Evolutionary conservation across 345 rosid genomes (phyloP), one percentile per base, ranked within the genome.

Genomic region (Crucihimalaya himalaica): DNA sequence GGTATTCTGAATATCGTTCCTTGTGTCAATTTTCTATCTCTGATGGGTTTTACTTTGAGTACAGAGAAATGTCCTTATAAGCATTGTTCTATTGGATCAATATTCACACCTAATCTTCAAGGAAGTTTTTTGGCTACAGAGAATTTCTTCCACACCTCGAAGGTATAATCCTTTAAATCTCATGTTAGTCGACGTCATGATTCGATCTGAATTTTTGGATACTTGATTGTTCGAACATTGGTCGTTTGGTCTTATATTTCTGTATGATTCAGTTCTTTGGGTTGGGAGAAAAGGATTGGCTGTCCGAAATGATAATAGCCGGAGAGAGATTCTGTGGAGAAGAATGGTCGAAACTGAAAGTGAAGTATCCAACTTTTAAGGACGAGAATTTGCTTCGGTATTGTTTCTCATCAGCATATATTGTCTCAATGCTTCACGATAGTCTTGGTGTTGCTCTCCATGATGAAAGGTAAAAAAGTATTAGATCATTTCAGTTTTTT

Each of bases 391-490:
- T 93, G 66, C 73, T 74, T 75, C 88, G 71, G 67, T 89, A 85
- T 77, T 91, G 98, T 81, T 93, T 93, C 85, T 93, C 96, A 45
- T 91, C 97, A 48, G 96, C 97, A 55, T 93, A 89, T 72, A 89
- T 93, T 15, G 84, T 89, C 60, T 92, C 97, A 42, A 80, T 93
- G 70, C 97, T 93, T 78, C 94, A 91, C 70, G 98, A 93, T 74
- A 88, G 90, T 77, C 87, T 91, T 69, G 97, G 89, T 62, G 69
- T 90, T 78, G 72, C 87, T 52, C 68, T 88, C 70, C 82, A 88
- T 66, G 88, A 88, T 72, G 70, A 81, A 45, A 86, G 94, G 97
- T 86, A 83, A 50, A 21, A 18, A 46, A 8, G 2, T 18, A 46
- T n/a, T 8, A 12, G 19, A 16, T n/a, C 11, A 53, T 60, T 5